Conservation (phyloP, 1,139 yeast genomes). For the Waltiozyma sp. region DNA sequence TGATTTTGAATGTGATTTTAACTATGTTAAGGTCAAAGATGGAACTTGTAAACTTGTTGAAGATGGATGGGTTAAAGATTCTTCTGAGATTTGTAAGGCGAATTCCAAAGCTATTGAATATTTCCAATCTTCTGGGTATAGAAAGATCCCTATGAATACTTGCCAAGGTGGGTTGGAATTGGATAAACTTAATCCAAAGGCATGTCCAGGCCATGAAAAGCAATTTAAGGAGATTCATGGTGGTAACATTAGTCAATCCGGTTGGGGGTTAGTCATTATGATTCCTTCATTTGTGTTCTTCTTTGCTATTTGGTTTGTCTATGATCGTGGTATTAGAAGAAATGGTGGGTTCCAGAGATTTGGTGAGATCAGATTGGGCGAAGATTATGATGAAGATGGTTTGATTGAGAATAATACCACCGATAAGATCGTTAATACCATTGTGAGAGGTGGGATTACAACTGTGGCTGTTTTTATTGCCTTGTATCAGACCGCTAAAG, state of each 20-base stretch:
- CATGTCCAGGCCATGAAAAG: conserved; percentile 81
- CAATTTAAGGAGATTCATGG: conserved; percentile 54
- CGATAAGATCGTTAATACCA: conserved; percentile 49
- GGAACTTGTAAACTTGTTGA: conserved; percentile 78
- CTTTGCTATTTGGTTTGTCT: conserved; percentile 58
- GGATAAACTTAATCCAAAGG: conserved; percentile 53
- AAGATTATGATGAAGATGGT: conserved; percentile 36
- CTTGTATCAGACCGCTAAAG: conserved; percentile 30
- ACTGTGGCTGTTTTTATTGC: conserved; percentile 35
- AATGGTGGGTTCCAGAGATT: conserved; percentile 72
- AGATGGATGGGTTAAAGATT: conserved; percentile 61
- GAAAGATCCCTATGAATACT: conserved; percentile 62
- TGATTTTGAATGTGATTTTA: conserved; percentile 93
- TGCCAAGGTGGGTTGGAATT: conserved; percentile 63
- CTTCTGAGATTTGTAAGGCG: conserved; percentile 48
- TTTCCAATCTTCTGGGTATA: conserved; percentile 72
- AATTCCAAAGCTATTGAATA: conserved; percentile 50
- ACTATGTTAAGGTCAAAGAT: conserved; percentile 57
- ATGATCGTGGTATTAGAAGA: conserved; percentile 70
- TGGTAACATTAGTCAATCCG: conserved; percentile 41
- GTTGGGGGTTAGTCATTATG: conserved; percentile 38
- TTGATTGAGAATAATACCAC: conserved; percentile 58
- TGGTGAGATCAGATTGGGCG: conserved; percentile 82
- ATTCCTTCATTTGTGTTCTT: conserved; percentile 51
- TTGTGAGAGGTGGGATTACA: conserved; percentile 51